Percentiles rank a stretch among this genome's conserved stretches.
Evolutionary conservation across 371 early-diverging fungal species (phyloP).

Genomic region (Basidiobolus heterosporus): DNA sequence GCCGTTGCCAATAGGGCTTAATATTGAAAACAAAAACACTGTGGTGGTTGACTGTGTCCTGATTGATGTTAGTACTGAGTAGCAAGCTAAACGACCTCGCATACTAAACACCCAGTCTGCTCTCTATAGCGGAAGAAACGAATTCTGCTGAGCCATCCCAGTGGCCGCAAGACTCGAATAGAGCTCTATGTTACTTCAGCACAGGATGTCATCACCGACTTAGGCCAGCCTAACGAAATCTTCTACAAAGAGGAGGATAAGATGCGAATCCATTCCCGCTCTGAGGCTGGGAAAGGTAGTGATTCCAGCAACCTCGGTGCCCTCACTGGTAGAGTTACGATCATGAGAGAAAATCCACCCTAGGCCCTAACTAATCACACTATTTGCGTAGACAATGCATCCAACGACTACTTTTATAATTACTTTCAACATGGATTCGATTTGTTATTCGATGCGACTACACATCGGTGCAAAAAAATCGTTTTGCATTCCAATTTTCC

Average conservation of each 20-base stretch:
- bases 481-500: conserved; percentile 57
- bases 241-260: conserved; percentile 55
- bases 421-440: conserved; percentile 60
- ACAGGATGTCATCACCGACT: conserved; percentile 52
- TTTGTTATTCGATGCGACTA: conserved; percentile 45
- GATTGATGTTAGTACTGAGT: conserved; percentile 2
- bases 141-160: too few species aligned
- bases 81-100: too few species aligned
- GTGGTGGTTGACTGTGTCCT: conserved; percentile 5
- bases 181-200: conserved; percentile 14
- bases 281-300: neutral
- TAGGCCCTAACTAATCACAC: neutral
- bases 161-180: too few species aligned
- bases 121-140: too few species aligned
- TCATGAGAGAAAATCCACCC: neutral
- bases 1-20: conserved; percentile 13
- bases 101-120: too few species aligned
- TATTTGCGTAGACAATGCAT: conserved; percentile 3
- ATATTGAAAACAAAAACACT: conserved; percentile 9
- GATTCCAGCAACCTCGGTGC: neutral
- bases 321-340: conserved; percentile 4
- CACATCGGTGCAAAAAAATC: conserved; percentile 53
- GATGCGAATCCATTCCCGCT: conserved; percentile 45
- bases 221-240: conserved; percentile 40
- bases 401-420: conserved; percentile 48